Evolutionary conservation across 306 rosid genomes (phyloP), one percentile per base, ranked within the genome.

Genomic region (Potentilla sterilis): DNA sequence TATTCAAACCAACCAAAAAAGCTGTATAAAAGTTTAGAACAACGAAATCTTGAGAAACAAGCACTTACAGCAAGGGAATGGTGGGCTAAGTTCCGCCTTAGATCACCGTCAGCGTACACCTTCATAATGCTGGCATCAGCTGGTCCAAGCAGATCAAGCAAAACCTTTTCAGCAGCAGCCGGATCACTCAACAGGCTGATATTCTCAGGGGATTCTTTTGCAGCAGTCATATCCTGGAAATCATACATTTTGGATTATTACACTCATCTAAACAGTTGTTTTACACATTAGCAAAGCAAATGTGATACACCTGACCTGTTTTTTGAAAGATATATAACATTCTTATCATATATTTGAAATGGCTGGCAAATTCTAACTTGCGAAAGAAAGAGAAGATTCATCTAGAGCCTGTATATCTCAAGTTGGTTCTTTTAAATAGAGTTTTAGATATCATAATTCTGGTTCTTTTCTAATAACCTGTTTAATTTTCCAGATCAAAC

Each of bases 131-230:
- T 70, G 34, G 46, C 38, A 51, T 70, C 75, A 35, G 22, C 34
- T 34, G 75, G 63, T 5, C 63, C 75, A 51, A 70, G 62, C 54
- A 70, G 32, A 46, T 41, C 46, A 41, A 49, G 75, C 34, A 70
- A 49, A 70, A 37, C 28, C 24, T 43, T 70, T 8, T 49, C 75
- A 2, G 75, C 75, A 49, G 46, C 46, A 70, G 57, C 73, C 49
- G 57, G 58, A 5, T 69, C 73, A 3, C 57, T 28, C 57, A 46
- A 44, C 11, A 54, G 2, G 59, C 59, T n/a, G 59, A 21, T n/a
- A 54, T 21, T 9, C 28, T 9, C 59, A 2, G 5, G 59, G 59
- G 10, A n/a, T 7, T 7, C 0, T 54, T 21, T 8, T 8, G 5
- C 8, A 19, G 28, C 59, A 19, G 13, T 19, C 52, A 12, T 15